Evolutionary conservation across 75 land plant genomes (phyloP), one percentile per base, ranked within the genome.

Genomic region (Pinus albicaulis): DNA sequence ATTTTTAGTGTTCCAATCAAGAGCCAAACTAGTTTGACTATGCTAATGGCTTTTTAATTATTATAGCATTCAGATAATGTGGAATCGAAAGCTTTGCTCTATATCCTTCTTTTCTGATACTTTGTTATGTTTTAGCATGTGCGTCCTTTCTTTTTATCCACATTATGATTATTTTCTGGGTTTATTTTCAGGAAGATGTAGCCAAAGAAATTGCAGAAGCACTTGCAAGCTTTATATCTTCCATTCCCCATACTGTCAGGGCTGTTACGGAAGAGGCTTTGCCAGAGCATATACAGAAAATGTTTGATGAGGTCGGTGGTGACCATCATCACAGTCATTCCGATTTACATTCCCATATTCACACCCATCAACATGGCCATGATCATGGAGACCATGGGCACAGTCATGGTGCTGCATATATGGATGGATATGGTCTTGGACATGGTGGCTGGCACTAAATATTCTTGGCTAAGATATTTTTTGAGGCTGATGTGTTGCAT

Each of bases 391-490:
- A 56, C n/a, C 82, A 63, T 76, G 79, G 74, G 61, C 84, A 82
- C 68, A 72, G 55, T 59, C 86, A 83, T 72, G 79, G 26, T 63
- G 41, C 65, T 48, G 83, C 79, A 17, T 77, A 80, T 58, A 82
- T 75, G 82, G 80, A 83, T 73, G 79, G 77, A 23, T 86, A 86
- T 72, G 88, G 88, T 48, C 87, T 88, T 69, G 82, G 82, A 65
- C 84, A 86, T 60, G 82, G 74, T 44, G 80, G 79, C 76, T 76
- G 69, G 71, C 71, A 68, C 71, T 68, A n/a, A 38, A 68, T 38
- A 68, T 10, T 5, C 20, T 36, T 17, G 41, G 52, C 10, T 8
- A 68, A 44, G 10, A 14, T 5, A 68, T 68, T 68, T 38, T 52
- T 38, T 10, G 23, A 68, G 71, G 3, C 31, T 68, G 71, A 11